These are phyloP conservation scores for Cymbopogon flexuosus DNA, from an alignment of 202 grass and related monocot genomes.

Conservation along the genomic window DNA sequence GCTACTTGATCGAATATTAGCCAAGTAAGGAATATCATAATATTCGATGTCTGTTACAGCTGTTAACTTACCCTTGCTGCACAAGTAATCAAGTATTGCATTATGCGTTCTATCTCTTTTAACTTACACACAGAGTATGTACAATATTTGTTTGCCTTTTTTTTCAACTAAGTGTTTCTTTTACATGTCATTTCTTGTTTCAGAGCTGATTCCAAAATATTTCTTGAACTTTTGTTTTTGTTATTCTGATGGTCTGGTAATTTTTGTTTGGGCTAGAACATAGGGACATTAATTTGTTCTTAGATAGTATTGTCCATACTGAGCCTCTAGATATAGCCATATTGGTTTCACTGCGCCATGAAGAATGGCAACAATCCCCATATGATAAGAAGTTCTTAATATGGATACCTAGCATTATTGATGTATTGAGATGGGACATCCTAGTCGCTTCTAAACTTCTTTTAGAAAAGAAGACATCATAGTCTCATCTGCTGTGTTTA, in stretches of 20 bases:
- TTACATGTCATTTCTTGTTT: neutral
- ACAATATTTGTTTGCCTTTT: neutral
- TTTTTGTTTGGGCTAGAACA: constrained; percentile 6
- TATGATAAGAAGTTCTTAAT: neutral
- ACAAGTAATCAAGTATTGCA: neutral
- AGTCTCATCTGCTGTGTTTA: neutral
- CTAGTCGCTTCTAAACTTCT: neutral
- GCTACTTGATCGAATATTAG: constrained; percentile 93
- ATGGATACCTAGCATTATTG: neutral
- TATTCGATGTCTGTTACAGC: neutral
- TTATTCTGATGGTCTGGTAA: neutral
- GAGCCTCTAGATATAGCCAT: neutral
- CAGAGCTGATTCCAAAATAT: neutral
- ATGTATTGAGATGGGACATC: neutral
- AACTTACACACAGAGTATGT: neutral
- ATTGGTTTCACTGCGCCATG: neutral
- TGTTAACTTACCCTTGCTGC: neutral
- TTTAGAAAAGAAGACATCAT: neutral
- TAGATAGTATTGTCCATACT: neutral
- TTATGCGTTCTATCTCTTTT: neutral
- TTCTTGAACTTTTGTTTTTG: neutral
- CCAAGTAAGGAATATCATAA: constrained; percentile 55
- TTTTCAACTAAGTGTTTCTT: constrained; percentile 1
- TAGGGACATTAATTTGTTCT: constrained; percentile 2
- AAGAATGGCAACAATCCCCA: neutral